Percentiles rank a stretch among this genome's conserved stretches.
These are phyloP conservation scores for Luvunga scandens DNA, from an alignment of 345 rosid genomes.

Conservation along the genomic window DNA sequence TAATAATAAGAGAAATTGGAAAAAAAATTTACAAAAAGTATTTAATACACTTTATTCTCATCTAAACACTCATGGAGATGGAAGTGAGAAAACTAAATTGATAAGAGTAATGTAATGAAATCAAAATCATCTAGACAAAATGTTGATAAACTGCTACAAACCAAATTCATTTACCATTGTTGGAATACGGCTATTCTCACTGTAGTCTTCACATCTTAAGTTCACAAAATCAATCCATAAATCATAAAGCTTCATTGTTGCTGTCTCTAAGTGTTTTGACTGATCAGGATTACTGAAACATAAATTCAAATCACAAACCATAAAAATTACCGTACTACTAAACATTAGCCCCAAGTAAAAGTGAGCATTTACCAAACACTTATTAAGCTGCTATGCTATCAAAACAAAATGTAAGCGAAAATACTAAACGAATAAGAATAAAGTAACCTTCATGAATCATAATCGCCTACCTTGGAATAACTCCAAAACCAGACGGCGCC, in stretches of 20 bases:
- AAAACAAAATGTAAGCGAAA: too few species aligned
- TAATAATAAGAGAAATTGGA: background rate
- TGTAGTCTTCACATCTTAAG: constrained; percentile 83
- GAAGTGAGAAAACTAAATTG: background rate
- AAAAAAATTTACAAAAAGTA: background rate
- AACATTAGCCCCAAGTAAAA: too few species aligned
- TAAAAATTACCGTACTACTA: background rate
- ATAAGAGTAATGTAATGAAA: background rate
- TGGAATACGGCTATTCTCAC: constrained; percentile 86
- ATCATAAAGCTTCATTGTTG: constrained; percentile 80
- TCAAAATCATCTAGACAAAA: background rate
- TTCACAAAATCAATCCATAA: constrained; percentile 95
- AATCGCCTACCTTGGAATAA: constrained; percentile 58
- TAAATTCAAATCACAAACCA: constrained; percentile 22
- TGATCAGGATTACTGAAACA: constrained; percentile 90
- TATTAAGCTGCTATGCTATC: too few species aligned
- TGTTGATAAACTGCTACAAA: too few species aligned
- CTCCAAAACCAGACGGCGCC: constrained; percentile 54
- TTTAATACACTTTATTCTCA: background rate
- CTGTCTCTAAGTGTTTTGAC: constrained; percentile 95
- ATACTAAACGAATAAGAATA: too few species aligned
- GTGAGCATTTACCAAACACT: too few species aligned
- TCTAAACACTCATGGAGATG: background rate
- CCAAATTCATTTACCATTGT: constrained; percentile 48
- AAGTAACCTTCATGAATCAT: too few species aligned